Evolutionary conservation across 441 rosid genomes (phyloP).

Genomic region (Corymbia citriodora): DNA sequence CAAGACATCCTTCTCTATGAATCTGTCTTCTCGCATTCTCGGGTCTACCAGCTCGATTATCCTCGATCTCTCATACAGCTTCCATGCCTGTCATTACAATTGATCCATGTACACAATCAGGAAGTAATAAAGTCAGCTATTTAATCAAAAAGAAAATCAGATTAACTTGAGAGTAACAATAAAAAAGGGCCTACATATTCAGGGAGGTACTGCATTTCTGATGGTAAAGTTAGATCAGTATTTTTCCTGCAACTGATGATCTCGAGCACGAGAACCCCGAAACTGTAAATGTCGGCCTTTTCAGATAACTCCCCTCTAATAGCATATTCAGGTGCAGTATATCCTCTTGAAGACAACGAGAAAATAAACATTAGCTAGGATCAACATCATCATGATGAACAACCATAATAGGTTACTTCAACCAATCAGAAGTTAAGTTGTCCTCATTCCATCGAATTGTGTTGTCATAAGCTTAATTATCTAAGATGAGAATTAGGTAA

Average conservation of each 20-base stretch:
- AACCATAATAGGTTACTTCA: not conserved
- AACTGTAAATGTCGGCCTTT: conserved; percentile 70
- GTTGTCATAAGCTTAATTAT: not conserved
- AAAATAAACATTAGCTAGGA: not conserved
- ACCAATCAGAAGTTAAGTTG: not conserved
- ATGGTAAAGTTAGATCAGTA: conserved; percentile 44
- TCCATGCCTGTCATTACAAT: conserved; percentile 46
- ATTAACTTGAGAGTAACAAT: not conserved
- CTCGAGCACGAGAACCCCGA: conserved; percentile 61
- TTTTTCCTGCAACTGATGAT: conserved; percentile 55
- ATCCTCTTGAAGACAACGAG: conserved; percentile 28
- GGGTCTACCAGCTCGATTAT: conserved; percentile 43
- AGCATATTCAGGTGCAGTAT: conserved; percentile 68
- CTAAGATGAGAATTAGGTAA: not conserved
- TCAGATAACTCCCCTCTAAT: conserved; percentile 61
- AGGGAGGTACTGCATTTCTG: conserved; percentile 67
- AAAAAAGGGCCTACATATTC: conserved; percentile 40
- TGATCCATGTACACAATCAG: not conserved
- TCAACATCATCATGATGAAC: not conserved
- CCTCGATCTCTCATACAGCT: conserved; percentile 30
- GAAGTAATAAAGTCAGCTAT: not conserved
- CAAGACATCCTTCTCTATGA: conserved; percentile 32
- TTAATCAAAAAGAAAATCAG: not conserved
- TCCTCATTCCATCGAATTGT: not conserved
- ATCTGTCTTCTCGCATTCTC: conserved; percentile 26